These are phyloP conservation scores for Harringtonia aguacate DNA, from an alignment of 2,329 filamentous ascomycete species.

Conservation along the genomic window DNA sequence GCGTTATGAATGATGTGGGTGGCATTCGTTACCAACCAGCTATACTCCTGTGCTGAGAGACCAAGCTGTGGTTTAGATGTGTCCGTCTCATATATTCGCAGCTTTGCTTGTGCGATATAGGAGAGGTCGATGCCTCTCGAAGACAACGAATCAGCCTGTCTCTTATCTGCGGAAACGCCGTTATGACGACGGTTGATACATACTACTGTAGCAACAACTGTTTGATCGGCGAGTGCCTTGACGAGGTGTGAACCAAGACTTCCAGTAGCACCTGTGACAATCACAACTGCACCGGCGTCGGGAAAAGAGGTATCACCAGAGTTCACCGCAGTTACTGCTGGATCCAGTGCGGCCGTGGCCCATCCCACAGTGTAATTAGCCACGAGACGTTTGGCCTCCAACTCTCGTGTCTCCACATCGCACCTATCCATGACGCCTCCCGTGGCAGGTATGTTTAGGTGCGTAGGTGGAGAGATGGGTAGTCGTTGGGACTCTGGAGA, in stretches of 20 bases:
- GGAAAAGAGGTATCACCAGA: too few species aligned
- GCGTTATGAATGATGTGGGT: slow-evolving; percentile 42
- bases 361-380: not conserved
- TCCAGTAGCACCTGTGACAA: slow-evolving; percentile 28
- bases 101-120: slow-evolving; percentile 18
- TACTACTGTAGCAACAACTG: slow-evolving; percentile 20
- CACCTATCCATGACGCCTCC: too few species aligned
- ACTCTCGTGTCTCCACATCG: too few species aligned
- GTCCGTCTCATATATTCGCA: slow-evolving; percentile 25
- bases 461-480: too few species aligned
- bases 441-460: too few species aligned
- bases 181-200: slow-evolving; percentile 34
- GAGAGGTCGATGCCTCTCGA: slow-evolving; percentile 6
- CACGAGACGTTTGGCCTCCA: not conserved
- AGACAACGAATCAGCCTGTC: slow-evolving; percentile 22
- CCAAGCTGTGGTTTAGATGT: slow-evolving; percentile 7
- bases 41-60: slow-evolving; percentile 20
- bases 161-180: slow-evolving; percentile 13
- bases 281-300: slow-evolving; percentile 11
- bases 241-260: slow-evolving; percentile 27
- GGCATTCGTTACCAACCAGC: slow-evolving; percentile 22
- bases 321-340: too few species aligned
- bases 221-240: slow-evolving; percentile 14
- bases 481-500: too few species aligned
- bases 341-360: not conserved